Evolutionary conservation across 148 eudicot genomes (phyloP), one percentile per base, ranked within the genome.

Genomic region (Vaccinium vitisidaea): DNA sequence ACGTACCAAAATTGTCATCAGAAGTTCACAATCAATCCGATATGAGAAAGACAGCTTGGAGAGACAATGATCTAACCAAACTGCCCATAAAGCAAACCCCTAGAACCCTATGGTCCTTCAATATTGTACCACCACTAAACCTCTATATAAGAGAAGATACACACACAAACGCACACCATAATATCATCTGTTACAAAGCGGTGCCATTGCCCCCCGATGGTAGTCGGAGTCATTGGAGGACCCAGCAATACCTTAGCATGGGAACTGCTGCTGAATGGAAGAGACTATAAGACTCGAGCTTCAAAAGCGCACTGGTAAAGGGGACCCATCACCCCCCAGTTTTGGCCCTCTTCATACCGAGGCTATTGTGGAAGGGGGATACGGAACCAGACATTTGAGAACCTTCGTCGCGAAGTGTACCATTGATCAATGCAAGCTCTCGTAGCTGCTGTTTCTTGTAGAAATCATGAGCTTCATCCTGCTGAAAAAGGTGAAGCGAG

Each of bases 291-390:
- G 63, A 82, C 30, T 48, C 78, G 86, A 84, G 82, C 90, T 87
- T 87, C 78, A 50, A 81, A 83, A 77, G 59, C 87, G 84, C 86
- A 80, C 82, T 25, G 63, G 53, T 32, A 67, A 82, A 6, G 79
- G 59, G 36, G 9, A 73, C 69, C 67, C 80, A 58, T 71, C 87
- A 74, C 87, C 90, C 99, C 90, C 92, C 86, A 65, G 98, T 95
- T 88, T 97, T 97, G 52, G 98, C 99, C 89, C 98, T 91, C 90
- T 97, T 97, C 94, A 95, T 95, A 30, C 98, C 98, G 5, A 95
- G 95, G 87, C 92, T 95, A 92, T 92, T 95, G 89, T 93, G 88
- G 87, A 97, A 95, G 74, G 99, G 99, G 46, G 99, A 97, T 3
- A 95, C 95, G 5, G 99, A 94, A 83, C 95, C 98, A 32, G 98